Evolutionary conservation across 495 filamentous ascomycete genomes (phyloP), one percentile per base, ranked within the genome.

Genomic region (Hypoxylon rickii): DNA sequence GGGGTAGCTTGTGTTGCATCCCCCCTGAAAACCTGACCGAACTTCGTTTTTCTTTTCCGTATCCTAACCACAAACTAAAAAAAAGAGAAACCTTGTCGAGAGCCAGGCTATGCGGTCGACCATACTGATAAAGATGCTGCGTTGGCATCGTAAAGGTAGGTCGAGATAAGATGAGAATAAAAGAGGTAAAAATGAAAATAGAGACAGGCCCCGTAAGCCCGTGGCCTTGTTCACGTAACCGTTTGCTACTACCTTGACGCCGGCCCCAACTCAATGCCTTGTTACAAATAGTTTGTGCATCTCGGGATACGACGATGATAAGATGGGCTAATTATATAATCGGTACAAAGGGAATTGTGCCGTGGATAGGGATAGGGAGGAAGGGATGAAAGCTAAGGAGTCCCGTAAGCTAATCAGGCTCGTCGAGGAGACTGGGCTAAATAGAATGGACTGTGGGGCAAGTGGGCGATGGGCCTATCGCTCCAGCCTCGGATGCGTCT

Each of bases 401-500:
- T 34, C 7, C 12, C 12, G 12, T 5, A 7, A 13, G 5, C 12
- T 34, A 3, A 8, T 13, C 5, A 7, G 32, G n/a, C 12, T 3
- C 12, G 7, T 7, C 3, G 6, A 12, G 32, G 32, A 13, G 32
- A 34, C 7, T 7, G 5, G 32, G 38, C 32, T 10, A 5, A 17
- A 6, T 13, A 16, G 10, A 1, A 16, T 15, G 5, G 11, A 20
- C 31, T 37, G 22, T 26, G 33, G 21, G 51, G 10, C 24, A 4
- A 29, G 33, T 40, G 39, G 47, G 37, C 37, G 44, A 26, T 34
- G 40, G 24, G 47, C 29, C 66, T 50, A 71, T 64, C 64, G 61
- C 32, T 70, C 66, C 7, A 70, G 46, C 38, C 51, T 71, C 16
- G 70, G 58, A 43, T 77, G 70, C 12, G 70, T 61, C 70, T 89